These are phyloP conservation scores for Dendrostoma leiphaemia DNA, from an alignment of 2,329 filamentous ascomycete species.

Conservation along the genomic window DNA sequence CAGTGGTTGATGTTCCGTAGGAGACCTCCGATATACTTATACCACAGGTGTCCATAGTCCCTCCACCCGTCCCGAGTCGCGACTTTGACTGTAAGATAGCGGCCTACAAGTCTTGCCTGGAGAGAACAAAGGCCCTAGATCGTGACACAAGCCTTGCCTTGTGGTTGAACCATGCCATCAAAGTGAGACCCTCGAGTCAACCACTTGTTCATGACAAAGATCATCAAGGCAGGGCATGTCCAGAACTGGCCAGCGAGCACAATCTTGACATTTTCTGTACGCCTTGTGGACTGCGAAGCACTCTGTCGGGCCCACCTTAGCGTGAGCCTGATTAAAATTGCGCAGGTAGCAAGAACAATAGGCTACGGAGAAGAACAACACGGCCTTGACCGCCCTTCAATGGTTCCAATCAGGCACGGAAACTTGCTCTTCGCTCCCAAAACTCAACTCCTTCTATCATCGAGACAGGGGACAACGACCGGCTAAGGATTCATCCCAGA, in stretches of 20 bases:
- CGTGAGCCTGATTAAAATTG: too few relatives aligned
- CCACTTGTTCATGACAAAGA: not conserved
- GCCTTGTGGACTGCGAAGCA: not conserved
- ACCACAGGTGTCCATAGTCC: not conserved
- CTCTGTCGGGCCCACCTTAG: too few relatives aligned
- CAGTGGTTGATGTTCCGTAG: not conserved
- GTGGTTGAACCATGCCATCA: not conserved
- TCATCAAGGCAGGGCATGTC: not conserved
- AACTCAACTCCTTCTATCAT: not conserved
- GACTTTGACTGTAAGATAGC: not conserved
- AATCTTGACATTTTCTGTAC: not conserved
- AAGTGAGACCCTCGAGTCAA: not conserved
- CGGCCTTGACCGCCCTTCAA: not conserved
- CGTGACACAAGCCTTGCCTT: not conserved
- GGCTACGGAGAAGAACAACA: not conserved
- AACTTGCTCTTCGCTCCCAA: not conserved
- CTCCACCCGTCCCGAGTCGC: not conserved
- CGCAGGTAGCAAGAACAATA: too few relatives aligned
- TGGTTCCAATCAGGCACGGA: not conserved
- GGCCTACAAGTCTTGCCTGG: not conserved
- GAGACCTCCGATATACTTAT: not conserved
- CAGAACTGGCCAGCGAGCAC: not conserved
- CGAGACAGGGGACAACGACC: too few relatives aligned
- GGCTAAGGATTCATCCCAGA: too few relatives aligned
- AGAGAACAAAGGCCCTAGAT: not conserved